Percentiles rank a stretch among this genome's conserved stretches.
Evolutionary conservation across 2,329 filamentous ascomycete species (phyloP).

Genomic region (Diaporthe vaccinii): DNA sequence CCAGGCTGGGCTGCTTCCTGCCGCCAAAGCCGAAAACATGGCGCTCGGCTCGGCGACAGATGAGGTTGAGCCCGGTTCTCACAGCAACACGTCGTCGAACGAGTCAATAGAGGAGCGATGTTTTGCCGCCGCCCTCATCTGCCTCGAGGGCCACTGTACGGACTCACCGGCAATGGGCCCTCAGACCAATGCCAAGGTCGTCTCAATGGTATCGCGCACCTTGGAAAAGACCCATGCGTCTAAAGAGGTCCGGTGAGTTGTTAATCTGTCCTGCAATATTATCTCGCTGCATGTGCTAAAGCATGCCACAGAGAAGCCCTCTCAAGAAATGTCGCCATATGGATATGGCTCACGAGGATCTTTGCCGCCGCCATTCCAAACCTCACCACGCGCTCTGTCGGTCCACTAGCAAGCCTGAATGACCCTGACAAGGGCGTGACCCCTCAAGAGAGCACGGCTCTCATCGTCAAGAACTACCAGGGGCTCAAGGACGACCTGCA

Average conservation of each 20-base stretch:
- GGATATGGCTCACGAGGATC: constrained; percentile 74
- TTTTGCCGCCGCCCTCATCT: constrained; percentile 72
- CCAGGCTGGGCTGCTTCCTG: not conserved
- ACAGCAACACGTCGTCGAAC: constrained; percentile 41
- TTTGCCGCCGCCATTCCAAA: constrained; percentile 73
- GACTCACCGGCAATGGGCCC: constrained; percentile 69
- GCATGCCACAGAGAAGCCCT: constrained; percentile 64
- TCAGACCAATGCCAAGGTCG: constrained; percentile 67
- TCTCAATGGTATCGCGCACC: constrained; percentile 70
- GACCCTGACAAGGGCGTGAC: constrained; percentile 69
- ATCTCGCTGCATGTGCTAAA: constrained; percentile 5
- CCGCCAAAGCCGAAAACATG: constrained; percentile 40
- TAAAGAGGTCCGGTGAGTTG: constrained; percentile 68
- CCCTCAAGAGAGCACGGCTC: constrained; percentile 72
- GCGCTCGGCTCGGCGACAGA: constrained; percentile 42
- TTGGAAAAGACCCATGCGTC: constrained; percentile 74
- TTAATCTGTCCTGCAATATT: not conserved
- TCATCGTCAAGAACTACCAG: constrained; percentile 74
- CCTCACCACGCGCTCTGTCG: constrained; percentile 71
- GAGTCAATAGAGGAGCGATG: constrained; percentile 74
- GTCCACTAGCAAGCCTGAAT: constrained; percentile 65
- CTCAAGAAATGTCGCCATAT: constrained; percentile 74
- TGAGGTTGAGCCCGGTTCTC: constrained; percentile 42
- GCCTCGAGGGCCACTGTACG: constrained; percentile 73
- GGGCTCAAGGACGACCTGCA: constrained; percentile 73